phyloP scores from a whole-genome alignment of 495 filamentous ascomycete genomes.

The Astrothelium macrocarpum region DNA sequence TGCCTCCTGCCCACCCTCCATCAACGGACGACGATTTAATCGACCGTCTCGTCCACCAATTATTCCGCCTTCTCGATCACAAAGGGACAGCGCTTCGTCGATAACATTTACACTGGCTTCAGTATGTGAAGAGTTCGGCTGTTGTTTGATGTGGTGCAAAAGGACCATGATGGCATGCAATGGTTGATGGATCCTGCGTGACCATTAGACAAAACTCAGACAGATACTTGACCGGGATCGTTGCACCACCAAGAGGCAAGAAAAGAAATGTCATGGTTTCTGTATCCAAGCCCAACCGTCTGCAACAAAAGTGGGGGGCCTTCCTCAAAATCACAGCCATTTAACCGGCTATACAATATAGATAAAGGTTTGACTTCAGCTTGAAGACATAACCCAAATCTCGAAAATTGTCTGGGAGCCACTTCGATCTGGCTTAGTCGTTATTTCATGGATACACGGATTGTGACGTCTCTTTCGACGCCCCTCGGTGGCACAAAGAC shows the following conservation, averaged over 20 bases:
- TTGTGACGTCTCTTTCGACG: neutral
- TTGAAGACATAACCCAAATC: neutral
- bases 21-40: conserved; percentile 7
- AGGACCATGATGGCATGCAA: conserved; percentile 15
- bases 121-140: neutral
- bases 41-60: conserved; percentile 4
- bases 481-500: neutral
- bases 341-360: neutral
- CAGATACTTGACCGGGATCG: neutral
- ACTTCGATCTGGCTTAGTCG: neutral
- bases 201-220: neutral
- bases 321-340: neutral
- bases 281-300: neutral
- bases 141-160: conserved; percentile 9
- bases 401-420: neutral
- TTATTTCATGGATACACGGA: neutral
- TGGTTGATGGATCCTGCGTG: conserved; percentile 6
- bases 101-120: conserved; percentile 1
- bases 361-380: neutral
- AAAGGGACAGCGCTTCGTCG: conserved; percentile 9
- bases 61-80: conserved; percentile 10
- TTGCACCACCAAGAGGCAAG: neutral
- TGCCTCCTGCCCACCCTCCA: conserved; percentile 11
- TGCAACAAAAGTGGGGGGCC: neutral
- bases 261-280: neutral